Evolutionary conservation across 768 basidiomycete species (phyloP).

Genomic region (Phylloporus sp.): DNA sequence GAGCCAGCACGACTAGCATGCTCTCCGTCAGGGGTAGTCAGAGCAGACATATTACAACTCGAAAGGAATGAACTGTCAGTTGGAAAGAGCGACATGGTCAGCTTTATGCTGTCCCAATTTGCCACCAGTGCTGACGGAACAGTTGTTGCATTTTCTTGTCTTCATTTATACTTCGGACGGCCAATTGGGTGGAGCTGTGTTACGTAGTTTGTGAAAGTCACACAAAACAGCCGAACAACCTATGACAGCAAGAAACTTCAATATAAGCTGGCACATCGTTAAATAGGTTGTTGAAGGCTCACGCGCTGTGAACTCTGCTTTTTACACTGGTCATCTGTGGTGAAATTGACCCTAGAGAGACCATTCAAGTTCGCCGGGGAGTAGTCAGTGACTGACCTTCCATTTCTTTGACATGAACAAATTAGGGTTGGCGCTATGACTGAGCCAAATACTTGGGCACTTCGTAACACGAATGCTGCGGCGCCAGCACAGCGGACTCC

Average conservation of each 20-base stretch:
- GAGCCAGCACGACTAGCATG: slow-evolving; percentile 13
- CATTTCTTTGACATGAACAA: background rate
- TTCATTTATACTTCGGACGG: background rate
- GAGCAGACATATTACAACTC: slow-evolving; percentile 12
- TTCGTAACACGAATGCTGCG: background rate
- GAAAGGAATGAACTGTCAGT: slow-evolving; percentile 14
- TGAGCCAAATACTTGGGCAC: background rate
- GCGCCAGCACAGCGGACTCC: background rate
- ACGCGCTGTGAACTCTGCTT: background rate
- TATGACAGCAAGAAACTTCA: background rate
- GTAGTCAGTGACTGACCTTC: background rate
- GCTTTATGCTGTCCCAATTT: background rate
- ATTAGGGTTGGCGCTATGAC: background rate
- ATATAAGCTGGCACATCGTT: background rate
- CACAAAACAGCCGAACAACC: background rate
- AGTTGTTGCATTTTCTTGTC: background rate
- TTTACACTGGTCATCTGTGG: background rate
- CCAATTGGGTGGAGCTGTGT: slow-evolving; percentile 13
- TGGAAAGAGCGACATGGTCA: slow-evolving; percentile 1
- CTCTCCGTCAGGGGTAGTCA: slow-evolving; percentile 5
- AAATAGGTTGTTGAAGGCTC: background rate
- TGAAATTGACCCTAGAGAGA: background rate
- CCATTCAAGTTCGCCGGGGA: background rate
- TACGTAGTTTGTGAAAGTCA: slow-evolving; percentile 7
- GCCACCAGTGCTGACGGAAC: background rate